These are phyloP conservation scores for Penicillium subrubescens DNA, from an alignment of 495 filamentous ascomycete species.

Conservation along the genomic window DNA sequence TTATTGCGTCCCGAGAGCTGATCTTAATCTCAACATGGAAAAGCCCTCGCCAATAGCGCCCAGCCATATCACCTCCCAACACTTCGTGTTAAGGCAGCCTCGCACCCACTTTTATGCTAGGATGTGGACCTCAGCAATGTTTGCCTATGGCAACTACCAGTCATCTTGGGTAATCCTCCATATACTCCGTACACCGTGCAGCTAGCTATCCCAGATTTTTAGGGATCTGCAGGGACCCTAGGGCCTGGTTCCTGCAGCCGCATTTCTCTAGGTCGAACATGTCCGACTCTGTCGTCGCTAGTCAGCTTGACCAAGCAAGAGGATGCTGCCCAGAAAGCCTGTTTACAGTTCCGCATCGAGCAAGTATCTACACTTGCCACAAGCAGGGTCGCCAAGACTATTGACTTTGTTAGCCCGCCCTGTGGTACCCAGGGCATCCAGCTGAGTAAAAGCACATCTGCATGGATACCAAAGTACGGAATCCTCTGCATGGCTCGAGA, in stretches of 20 bases:
- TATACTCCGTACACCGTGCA: background rate
- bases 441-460: background rate
- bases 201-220: background rate
- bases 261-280: slow-evolving; percentile 6
- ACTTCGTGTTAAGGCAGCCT: slow-evolving; percentile 3
- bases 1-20: background rate
- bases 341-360: background rate
- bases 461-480: background rate
- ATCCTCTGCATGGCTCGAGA: background rate
- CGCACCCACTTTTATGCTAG: background rate
- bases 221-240: slow-evolving; percentile 8
- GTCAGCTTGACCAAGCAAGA: background rate
- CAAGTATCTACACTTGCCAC: slow-evolving; percentile 11
- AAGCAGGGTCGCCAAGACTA: slow-evolving; percentile 1
- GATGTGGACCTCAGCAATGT: background rate
- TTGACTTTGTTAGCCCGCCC: slow-evolving; percentile 1
- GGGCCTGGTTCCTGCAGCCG: slow-evolving; percentile 5
- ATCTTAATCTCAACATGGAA: slow-evolving; percentile 7
- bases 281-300: background rate
- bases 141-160: background rate
- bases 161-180: background rate
- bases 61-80: background rate
- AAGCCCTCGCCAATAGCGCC: background rate
- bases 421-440: background rate
- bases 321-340: background rate